phyloP scores from a whole-genome alignment of 106 monocot genomes.

The Dioscorea zingiberensis region DNA sequence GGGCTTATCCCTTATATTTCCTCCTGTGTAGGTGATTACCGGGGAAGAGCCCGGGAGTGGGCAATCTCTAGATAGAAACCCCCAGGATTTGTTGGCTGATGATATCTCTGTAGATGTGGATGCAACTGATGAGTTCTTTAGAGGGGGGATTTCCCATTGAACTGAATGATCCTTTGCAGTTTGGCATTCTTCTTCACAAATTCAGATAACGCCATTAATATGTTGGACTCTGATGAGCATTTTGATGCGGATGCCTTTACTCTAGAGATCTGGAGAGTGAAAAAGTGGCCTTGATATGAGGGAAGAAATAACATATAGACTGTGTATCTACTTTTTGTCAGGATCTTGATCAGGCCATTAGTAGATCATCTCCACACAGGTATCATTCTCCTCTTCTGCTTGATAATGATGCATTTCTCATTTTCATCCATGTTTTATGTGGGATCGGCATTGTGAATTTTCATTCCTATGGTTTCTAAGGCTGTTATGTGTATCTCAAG shows the following conservation, averaged over 20 bases:
- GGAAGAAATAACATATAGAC: conserved; percentile 12
- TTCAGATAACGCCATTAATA: conserved; percentile 43
- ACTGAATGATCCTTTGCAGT: conserved; percentile 41
- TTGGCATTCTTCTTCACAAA: conserved; percentile 30
- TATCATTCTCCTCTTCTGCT: conserved; percentile 8
- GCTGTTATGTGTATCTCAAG: neutral
- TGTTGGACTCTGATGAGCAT: conserved; percentile 35
- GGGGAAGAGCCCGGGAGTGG: conserved; percentile 7
- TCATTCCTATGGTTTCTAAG: neutral
- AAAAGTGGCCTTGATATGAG: neutral
- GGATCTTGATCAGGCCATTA: conserved; percentile 18
- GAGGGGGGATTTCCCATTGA: conserved; percentile 52
- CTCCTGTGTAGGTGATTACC: conserved; percentile 4
- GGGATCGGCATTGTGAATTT: neutral
- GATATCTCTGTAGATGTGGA: conserved; percentile 15
- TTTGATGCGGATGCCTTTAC: conserved; percentile 55
- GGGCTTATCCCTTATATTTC: neutral
- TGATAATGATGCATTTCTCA: neutral
- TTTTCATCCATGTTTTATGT: neutral
- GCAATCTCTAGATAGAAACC: conserved; percentile 6
- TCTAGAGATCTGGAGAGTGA: conserved; percentile 35
- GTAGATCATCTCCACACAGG: conserved; percentile 16
- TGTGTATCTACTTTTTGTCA: conserved; percentile 1
- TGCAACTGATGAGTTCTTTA: conserved; percentile 12
- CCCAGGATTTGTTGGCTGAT: neutral